Conservation (phyloP, 1,139 yeast species). For the Hemisphaericaspora subhashii region DNA sequence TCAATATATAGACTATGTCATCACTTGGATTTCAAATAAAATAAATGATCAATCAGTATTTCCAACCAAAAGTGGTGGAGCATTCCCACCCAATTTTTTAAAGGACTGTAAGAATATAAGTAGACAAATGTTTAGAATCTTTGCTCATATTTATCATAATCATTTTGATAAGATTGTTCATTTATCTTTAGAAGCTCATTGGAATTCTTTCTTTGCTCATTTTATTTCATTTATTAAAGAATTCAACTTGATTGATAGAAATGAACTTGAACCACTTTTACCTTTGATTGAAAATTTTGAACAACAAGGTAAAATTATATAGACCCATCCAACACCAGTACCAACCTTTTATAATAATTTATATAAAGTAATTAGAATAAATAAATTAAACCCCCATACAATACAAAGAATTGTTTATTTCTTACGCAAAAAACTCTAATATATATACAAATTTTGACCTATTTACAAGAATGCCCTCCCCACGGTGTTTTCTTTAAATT, state of each 20-base stretch:
- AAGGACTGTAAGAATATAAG: conserved; percentile 84
- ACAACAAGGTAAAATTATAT: conserved; percentile 76
- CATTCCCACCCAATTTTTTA: conserved; percentile 84
- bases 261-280: conserved; percentile 76
- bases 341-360: background rate
- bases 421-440: no score
- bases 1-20: conserved; percentile 88
- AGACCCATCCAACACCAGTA: conserved; percentile 7
- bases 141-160: conserved; percentile 92
- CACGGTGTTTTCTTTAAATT: no score
- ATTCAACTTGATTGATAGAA: conserved; percentile 73
- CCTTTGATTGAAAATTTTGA: conserved; percentile 80
- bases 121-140: conserved; percentile 92
- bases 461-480: no score
- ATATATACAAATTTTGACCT: background rate
- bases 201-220: conserved; percentile 98
- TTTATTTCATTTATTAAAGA: conserved; percentile 84
- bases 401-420: no score
- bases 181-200: conserved; percentile 90
- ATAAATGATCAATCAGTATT: conserved; percentile 85
- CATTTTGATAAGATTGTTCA: conserved; percentile 93
- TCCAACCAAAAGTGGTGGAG: conserved; percentile 92
- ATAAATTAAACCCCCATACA: no score
- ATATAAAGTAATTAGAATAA: background rate
- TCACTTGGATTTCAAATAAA: conserved; percentile 87